These are phyloP conservation scores for Pichia thaimueangensis DNA, from an alignment of 805 yeast species.

Conservation along the genomic window DNA sequence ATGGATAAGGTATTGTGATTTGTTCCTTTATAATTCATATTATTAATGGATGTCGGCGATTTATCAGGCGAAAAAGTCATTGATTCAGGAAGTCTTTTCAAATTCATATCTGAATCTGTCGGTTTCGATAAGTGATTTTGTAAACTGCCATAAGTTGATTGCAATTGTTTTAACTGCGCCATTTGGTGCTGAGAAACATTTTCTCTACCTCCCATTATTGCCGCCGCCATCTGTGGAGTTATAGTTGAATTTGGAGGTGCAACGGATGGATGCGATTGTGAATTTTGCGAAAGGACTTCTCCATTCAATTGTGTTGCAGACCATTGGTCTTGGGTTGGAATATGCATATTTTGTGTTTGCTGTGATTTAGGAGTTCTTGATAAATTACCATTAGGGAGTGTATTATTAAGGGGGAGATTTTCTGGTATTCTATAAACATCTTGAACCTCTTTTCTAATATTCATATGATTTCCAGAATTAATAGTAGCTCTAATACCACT, in stretches of 20 bases:
- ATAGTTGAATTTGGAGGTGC: neutral
- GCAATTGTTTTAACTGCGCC: constrained; percentile 22
- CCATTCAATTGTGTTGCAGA: too few relatives aligned
- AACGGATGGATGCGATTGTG: neutral
- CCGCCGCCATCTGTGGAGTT: constrained; percentile 20
- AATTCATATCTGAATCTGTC: too few relatives aligned
- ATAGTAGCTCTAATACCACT: too few relatives aligned
- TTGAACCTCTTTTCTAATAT: neutral
- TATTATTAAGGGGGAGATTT: too few relatives aligned
- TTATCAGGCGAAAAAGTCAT: neutral
- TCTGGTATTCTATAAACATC: constrained; percentile 1
- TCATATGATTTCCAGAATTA: too few relatives aligned
- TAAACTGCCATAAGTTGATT: constrained; percentile 26
- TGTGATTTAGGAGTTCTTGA: neutral
- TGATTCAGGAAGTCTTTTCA: too few relatives aligned
- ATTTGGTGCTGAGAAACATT: constrained; percentile 10
- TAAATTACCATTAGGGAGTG: neutral
- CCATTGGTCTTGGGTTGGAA: too few relatives aligned
- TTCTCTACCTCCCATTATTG: constrained; percentile 4
- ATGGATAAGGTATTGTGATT: neutral
- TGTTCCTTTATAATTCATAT: too few relatives aligned
- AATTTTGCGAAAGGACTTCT: neutral
- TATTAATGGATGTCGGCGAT: neutral
- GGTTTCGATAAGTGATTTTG: constrained; percentile 18
- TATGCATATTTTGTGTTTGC: neutral